Evolutionary conservation across 345 rosid genomes (phyloP).

Genomic region (Salix arbutifolia): DNA sequence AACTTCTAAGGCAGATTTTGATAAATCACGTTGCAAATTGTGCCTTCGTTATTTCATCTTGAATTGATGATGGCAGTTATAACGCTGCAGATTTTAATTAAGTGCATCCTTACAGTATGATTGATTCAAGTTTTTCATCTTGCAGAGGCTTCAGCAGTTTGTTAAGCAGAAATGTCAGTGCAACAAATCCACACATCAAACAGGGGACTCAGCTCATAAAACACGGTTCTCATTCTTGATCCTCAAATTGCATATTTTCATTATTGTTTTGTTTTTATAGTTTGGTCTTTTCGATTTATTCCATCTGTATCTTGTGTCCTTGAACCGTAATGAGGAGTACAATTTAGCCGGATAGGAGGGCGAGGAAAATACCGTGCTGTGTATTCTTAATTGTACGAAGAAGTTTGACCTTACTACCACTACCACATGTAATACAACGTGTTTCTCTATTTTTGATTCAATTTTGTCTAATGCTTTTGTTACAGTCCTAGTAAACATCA

Average conservation of each 20-base stretch:
- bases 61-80: background rate
- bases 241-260: slow-evolving; percentile 33
- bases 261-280: background rate
- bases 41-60: slow-evolving; percentile 4
- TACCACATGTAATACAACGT: slow-evolving; percentile 6
- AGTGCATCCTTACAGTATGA: background rate
- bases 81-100: background rate
- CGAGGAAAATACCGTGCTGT: slow-evolving; percentile 17
- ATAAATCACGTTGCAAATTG: background rate
- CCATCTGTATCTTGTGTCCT: slow-evolving; percentile 21
- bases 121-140: slow-evolving; percentile 8
- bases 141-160: slow-evolving; percentile 22
- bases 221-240: slow-evolving; percentile 21
- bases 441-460: background rate
- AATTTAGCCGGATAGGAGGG: slow-evolving; percentile 26
- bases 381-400: slow-evolving; percentile 24
- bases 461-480: background rate
- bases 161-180: slow-evolving; percentile 7
- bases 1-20: background rate
- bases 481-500: background rate
- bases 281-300: slow-evolving; percentile 12
- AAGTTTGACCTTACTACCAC: slow-evolving; percentile 15
- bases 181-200: slow-evolving; percentile 5
- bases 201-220: slow-evolving; percentile 12
- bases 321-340: slow-evolving; percentile 30